Evolutionary conservation across 306 rosid species (phyloP).

Genomic region (Carpinus fangiana): DNA sequence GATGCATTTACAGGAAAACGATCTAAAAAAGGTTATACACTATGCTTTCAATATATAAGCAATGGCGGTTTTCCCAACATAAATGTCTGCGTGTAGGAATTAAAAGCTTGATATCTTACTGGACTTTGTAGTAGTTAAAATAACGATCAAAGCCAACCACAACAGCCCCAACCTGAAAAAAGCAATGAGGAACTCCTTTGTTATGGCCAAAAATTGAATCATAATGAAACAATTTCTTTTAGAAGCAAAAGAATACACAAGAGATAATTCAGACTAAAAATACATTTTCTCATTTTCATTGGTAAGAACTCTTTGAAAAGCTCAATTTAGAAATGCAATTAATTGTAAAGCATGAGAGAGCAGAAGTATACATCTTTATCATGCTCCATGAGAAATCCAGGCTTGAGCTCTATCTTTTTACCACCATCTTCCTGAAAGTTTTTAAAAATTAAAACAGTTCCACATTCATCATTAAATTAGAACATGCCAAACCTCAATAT

Average conservation of each 20-base stretch:
- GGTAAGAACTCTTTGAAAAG: not conserved
- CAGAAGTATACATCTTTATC: conserved; percentile 63
- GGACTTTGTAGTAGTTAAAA: conserved; percentile 95
- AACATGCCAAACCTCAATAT: conserved; percentile 2
- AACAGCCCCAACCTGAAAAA: conserved; percentile 86
- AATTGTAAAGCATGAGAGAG: conserved; percentile 27
- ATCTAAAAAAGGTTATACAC: not conserved
- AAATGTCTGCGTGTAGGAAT: conserved; percentile 14
- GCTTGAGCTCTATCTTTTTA: conserved; percentile 92
- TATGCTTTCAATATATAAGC: conserved; percentile 11
- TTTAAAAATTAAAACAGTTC: conserved; percentile 4
- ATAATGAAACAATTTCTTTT: not conserved
- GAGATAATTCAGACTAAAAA: conserved; percentile 8
- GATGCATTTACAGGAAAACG: conserved; percentile 9
- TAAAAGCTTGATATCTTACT: conserved; percentile 57
- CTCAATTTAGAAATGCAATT: conserved; percentile 1
- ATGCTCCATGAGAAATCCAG: conserved; percentile 94
- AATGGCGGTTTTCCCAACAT: conserved; percentile 5
- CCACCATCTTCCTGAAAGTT: conserved; percentile 77
- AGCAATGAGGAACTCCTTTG: conserved; percentile 24
- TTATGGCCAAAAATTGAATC: conserved; percentile 10
- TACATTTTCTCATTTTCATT: conserved; percentile 5
- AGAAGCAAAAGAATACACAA: not conserved
- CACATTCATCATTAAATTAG: not conserved
- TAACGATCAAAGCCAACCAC: conserved; percentile 99